Conservation (phyloP, 2,329 filamentous ascomycete species). For the Didymella exigua region DNA sequence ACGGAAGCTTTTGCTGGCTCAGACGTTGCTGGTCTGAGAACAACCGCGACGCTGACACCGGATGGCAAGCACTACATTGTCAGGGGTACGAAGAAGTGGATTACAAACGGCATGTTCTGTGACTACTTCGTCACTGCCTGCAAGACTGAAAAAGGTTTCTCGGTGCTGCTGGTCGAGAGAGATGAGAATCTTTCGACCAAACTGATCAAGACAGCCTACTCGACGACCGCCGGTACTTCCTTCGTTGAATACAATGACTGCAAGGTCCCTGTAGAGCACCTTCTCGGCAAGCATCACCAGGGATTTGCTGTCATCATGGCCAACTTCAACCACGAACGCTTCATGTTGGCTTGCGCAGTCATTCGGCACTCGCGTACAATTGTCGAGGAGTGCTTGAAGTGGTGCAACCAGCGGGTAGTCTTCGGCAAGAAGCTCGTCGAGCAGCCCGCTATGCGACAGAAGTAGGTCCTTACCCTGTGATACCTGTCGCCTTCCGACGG, state of each 20-base stretch:
- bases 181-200: slow-evolving; percentile 77
- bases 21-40: slow-evolving; percentile 79
- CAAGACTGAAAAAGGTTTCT: slow-evolving; percentile 78
- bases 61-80: slow-evolving; percentile 62
- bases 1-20: slow-evolving; percentile 87
- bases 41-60: slow-evolving; percentile 63
- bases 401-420: slow-evolving; percentile 84
- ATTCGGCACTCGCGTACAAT: slow-evolving; percentile 70
- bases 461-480: slow-evolving; percentile 57
- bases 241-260: slow-evolving; percentile 86
- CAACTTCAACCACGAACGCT: slow-evolving; percentile 89
- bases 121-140: slow-evolving; percentile 87
- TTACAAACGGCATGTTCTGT: slow-evolving; percentile 78
- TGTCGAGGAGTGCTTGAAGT: slow-evolving; percentile 85
- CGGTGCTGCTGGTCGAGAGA: slow-evolving; percentile 75
- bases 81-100: slow-evolving; percentile 81
- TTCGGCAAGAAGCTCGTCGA: slow-evolving; percentile 83
- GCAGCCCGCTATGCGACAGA: slow-evolving; percentile 80
- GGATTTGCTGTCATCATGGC: slow-evolving; percentile 82
- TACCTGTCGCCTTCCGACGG: neutral
- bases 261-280: slow-evolving; percentile 78
- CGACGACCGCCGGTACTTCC: slow-evolving; percentile 75
- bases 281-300: slow-evolving; percentile 83
- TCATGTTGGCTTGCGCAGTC: slow-evolving; percentile 72
- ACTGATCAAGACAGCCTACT: slow-evolving; percentile 82